Evolutionary conservation across 768 basidiomycete species (phyloP), one percentile per base, ranked within the genome.

Genomic region (Russula sp.): DNA sequence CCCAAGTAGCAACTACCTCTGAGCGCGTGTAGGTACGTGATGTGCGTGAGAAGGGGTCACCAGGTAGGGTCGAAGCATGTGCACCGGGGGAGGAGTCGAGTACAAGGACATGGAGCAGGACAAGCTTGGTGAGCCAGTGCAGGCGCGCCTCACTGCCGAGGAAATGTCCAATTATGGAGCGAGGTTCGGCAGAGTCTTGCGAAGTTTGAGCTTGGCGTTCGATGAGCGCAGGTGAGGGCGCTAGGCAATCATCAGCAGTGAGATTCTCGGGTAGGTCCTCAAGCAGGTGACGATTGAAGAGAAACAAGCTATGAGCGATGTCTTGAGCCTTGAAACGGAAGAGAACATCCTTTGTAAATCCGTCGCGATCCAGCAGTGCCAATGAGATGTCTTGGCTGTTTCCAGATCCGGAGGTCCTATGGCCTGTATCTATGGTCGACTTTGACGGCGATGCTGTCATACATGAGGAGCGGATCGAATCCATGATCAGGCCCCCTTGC

Each of bases 111-210:
- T 91, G 89, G 49, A 86, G 71, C 2, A 94, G 72, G 6, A 93
- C 74, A 4, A 89, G 73, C 68, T 82, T 86, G 14, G 91, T 93
- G 47, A 93, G 75, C 90, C 91, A 94, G 71, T 94, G 88, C 2
- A 89, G 88, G 48, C 77, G 78, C 6, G 84, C 84, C 34, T 88
- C 86, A 61, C 75, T 86, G 7, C 90, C 89, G 65, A 88, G 84
- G 18, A 91, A 78, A 27, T 76, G 75, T 16, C 71, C 48, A 9
- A 64, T 18, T 45, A 50, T 42, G 49, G 42, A 48, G 49, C 35
- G 13, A 61, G 18, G 48, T 54, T 51, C 42, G 39, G 52, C 4
- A 35, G 40, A 22, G 27, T 59, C 34, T 18, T 55, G 31, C 14
- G 49, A 22, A 42, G 55, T 35, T 40, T 48, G 9, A 22, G 45